Percentiles rank a stretch among this genome's conserved stretches.
Evolutionary conservation across 768 basidiomycete species (phyloP).

Genomic region (Clathrus columnatus): DNA sequence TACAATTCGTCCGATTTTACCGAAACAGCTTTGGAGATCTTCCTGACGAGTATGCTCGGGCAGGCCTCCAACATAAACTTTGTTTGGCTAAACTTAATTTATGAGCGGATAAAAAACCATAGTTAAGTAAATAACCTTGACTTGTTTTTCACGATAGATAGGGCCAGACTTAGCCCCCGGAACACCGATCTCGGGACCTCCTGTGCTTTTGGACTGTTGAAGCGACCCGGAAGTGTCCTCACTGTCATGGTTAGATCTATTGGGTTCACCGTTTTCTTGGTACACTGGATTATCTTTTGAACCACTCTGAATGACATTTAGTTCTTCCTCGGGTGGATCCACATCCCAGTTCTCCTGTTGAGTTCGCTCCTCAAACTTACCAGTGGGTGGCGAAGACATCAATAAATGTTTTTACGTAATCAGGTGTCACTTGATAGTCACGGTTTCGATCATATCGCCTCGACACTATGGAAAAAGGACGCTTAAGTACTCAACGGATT

Average conservation of each 20-base stretch:
- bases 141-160: slow-evolving; percentile 56
- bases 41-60: slow-evolving; percentile 81
- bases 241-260: not conserved
- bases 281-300: not conserved
- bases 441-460: not conserved
- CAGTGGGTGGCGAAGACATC: slow-evolving; percentile 6
- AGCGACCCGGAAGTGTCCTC: not conserved
- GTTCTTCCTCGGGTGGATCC: not conserved
- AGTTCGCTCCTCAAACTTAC: not conserved
- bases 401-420: not conserved
- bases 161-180: slow-evolving; percentile 3
- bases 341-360: slow-evolving; percentile 3
- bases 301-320: not conserved
- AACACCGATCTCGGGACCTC: slow-evolving; percentile 6
- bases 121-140: slow-evolving; percentile 59
- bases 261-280: not conserved
- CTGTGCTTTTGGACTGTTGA: slow-evolving; percentile 1
- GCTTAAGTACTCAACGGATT: too few relatives aligned
- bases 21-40: slow-evolving; percentile 79
- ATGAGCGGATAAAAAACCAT: slow-evolving; percentile 48
- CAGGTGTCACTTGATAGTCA: not conserved
- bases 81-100: slow-evolving; percentile 79
- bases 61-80: slow-evolving; percentile 86
- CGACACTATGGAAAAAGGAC: not conserved
- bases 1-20: slow-evolving; percentile 68